A percentile compares a stretch with the other conserved stretches of the same genome.
phyloP scores from a whole-genome alignment of 306 rosid species.

The Rosa rugosa region DNA sequence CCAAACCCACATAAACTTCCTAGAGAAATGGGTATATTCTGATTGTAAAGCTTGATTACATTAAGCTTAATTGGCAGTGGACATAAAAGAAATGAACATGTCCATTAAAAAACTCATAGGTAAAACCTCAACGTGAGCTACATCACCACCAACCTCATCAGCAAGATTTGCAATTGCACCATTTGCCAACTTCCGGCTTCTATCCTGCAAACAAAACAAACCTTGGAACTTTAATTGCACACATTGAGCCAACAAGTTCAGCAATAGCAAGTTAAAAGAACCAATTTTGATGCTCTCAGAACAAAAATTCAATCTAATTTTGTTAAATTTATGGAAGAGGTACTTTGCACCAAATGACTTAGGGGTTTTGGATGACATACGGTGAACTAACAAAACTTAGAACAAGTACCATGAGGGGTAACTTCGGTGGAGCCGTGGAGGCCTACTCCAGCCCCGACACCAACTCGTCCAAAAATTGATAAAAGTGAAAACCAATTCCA shows the following conservation, averaged over 20 bases:
- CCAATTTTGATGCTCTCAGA: not conserved
- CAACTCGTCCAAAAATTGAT: too few species aligned
- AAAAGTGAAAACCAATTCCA: too few species aligned
- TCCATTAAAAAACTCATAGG: conserved; percentile 85
- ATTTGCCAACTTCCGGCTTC: conserved; percentile 54
- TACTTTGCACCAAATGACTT: too few species aligned
- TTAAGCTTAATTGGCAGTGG: conserved; percentile 43
- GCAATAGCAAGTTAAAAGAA: not conserved
- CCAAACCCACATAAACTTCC: conserved; percentile 13
- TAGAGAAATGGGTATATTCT: not conserved
- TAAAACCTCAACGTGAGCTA: conserved; percentile 55
- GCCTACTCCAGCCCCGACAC: too few species aligned
- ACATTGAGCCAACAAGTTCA: not conserved
- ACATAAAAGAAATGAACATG: conserved; percentile 74
- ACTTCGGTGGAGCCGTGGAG: too few species aligned
- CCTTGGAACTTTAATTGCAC: not conserved
- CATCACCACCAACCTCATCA: conserved; percentile 71
- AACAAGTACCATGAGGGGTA: too few species aligned
- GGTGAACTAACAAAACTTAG: not conserved
- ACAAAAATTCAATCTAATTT: not conserved
- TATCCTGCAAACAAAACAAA: conserved; percentile 48
- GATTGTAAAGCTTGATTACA: conserved; percentile 41
- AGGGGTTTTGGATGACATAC: conserved; percentile 10
- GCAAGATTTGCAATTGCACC: conserved; percentile 82
- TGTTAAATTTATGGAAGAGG: not conserved